A percentile compares a stretch with the other conserved stretches of the same genome.
Conservation (phyloP, 2,329 filamentous ascomycete genomes). For the Ophiocordyceps camponoti-leonardi region DNA sequence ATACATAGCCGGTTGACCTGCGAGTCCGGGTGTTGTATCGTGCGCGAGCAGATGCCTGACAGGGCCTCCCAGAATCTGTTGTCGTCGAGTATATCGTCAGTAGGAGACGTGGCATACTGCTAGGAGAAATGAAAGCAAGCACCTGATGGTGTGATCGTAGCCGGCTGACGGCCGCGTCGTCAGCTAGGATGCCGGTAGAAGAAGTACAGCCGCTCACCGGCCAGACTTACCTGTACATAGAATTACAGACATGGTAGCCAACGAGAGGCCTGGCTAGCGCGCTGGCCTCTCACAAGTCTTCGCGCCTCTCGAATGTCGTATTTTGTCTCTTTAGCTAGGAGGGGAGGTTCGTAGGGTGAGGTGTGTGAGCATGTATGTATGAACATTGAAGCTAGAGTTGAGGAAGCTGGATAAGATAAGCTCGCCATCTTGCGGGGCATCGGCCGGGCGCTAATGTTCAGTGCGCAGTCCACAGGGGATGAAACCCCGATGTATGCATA, state of each 20-base stretch:
- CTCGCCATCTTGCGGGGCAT: background rate
- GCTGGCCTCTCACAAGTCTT: background rate
- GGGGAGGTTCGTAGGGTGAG: too few species aligned
- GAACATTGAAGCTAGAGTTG: background rate
- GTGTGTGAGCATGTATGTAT: too few species aligned
- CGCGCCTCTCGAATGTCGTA: background rate
- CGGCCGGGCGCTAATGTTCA: too few species aligned
- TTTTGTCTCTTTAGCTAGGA: background rate
- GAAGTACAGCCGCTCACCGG: background rate
- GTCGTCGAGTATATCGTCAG: constrained; percentile 3
- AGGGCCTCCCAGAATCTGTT: constrained; percentile 92
- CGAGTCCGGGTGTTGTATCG: constrained; percentile 93
- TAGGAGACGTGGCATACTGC: constrained; percentile 1
- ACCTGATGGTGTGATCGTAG: constrained; percentile 48
- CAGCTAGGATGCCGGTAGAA: constrained; percentile 7
- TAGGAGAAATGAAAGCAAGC: constrained; percentile 5
- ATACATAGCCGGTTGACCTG: constrained; percentile 98
- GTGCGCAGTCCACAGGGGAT: too few species aligned
- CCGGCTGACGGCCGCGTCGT: constrained; percentile 24
- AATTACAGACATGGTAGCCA: constrained; percentile 38
- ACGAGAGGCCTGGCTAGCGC: background rate
- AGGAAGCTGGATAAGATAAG: background rate
- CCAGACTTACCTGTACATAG: constrained; percentile 35
- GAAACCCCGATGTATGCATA: too few species aligned
- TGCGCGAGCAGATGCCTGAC: constrained; percentile 92